phyloP scores from a whole-genome alignment of 306 rosid genomes.

The Corylus americana region DNA sequence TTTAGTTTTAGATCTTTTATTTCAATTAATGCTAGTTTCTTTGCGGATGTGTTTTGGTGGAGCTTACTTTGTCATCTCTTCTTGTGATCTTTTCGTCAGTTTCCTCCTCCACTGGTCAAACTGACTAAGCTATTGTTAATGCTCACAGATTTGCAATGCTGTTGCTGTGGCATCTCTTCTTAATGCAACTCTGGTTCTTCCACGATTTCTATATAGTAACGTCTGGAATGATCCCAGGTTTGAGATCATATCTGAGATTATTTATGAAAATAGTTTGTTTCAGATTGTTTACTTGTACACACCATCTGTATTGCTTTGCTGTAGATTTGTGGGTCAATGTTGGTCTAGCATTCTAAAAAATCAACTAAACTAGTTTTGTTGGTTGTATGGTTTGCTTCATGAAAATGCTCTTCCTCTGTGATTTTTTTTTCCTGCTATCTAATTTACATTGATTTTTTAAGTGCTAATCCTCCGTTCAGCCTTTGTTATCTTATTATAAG shows the following conservation, averaged over 20 bases:
- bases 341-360: not conserved
- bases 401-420: not conserved
- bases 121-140: conserved; percentile 43
- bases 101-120: conserved; percentile 24
- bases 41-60: not conserved
- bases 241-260: conserved; percentile 13
- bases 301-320: not conserved
- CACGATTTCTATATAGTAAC: conserved; percentile 81
- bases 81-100: conserved; percentile 24
- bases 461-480: not conserved
- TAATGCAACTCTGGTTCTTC: conserved; percentile 84
- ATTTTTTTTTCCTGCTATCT: not conserved
- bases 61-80: not conserved
- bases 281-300: not conserved
- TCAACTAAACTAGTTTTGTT: not conserved
- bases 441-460: not conserved
- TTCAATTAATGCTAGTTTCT: not conserved
- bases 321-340: not conserved
- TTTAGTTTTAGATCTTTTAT: not conserved
- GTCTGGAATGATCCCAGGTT: conserved; percentile 99
- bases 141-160: conserved; percentile 87
- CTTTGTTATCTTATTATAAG: not conserved
- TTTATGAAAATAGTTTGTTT: conserved; percentile 1
- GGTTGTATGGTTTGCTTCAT: not conserved
- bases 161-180: conserved; percentile 90